Base-by-base conservation (phyloP, 192 early-diverging fungal species). In the Gonapodya sp. region DNA sequence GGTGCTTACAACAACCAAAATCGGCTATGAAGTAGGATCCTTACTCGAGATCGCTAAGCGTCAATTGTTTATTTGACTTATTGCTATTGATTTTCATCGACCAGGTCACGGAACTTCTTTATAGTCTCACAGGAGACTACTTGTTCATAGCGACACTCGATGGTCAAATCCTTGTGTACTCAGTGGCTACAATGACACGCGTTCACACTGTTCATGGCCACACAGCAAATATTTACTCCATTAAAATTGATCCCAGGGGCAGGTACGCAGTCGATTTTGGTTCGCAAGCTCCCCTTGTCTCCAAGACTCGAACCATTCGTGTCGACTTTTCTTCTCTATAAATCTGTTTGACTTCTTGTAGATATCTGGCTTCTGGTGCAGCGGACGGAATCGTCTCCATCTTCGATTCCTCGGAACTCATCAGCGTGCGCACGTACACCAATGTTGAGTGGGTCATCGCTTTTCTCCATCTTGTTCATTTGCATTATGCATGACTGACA, bases 151-250 rank as follows among this genome's bases (percentile, higher is more conserved):
- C 75, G 31, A 77, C 75, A 33, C 8, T 18, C 18, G 30, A 32
- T 18, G 75, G 75, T 34, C 8, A 18, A 2, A 34, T 77, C 30
- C 2, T 18, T 16, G 34, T 77, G 30, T 33, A 31, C 75, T 16
- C 8, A 8, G 18, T 8, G 31, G 18, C 2, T 2, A 31, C 2
- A 14, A 18, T 77, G 30, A 31, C 31, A 33, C 2, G 8, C 8
- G 75, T 34, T 14, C 75, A 77, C 75, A 77, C 75, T 34, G 34
- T 77, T 18, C 18, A 31, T 31, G 75, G 30, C 8, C 75, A 77
- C 75, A 77, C 31, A 33, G 75, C 75, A 2, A 77, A 34, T 33
- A 77, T 77, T 34, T 77, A 77, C 31, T 77, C 30, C 75, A 32
- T 77, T 2, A 34, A 77, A 33, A 18, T 77, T 8, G 75, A 77